A percentile compares a stretch with the other conserved stretches of the same genome.
phyloP scores from a whole-genome alignment of 495 filamentous ascomycete genomes.

The Polyplosphaeria fusca region DNA sequence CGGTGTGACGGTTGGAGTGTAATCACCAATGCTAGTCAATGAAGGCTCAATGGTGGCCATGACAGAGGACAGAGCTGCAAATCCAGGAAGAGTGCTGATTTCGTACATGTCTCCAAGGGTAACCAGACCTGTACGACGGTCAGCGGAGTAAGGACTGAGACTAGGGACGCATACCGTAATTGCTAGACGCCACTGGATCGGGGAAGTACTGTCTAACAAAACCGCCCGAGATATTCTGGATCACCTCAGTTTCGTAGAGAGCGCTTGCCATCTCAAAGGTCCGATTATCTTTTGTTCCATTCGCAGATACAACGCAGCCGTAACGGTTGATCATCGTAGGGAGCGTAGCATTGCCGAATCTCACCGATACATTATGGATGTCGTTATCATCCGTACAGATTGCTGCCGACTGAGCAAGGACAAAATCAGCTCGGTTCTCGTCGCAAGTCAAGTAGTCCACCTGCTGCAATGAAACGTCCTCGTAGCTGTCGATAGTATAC shows the following conservation, averaged over 20 bases:
- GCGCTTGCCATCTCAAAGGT: neutral
- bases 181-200: neutral
- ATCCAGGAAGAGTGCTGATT: too few relatives aligned
- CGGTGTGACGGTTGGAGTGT: neutral
- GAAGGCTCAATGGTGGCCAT: neutral
- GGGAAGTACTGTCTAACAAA: neutral
- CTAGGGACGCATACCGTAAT: too few relatives aligned
- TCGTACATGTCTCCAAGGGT: too few relatives aligned
- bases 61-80: neutral
- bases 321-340: neutral
- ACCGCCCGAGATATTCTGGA: neutral
- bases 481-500: too few relatives aligned
- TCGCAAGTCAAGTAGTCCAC: constrained; percentile 1
- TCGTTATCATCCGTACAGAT: neutral
- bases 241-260: neutral
- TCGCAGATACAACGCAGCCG: neutral
- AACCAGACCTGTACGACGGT: too few relatives aligned
- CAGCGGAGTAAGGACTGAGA: too few relatives aligned
- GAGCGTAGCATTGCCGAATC: neutral
- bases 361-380: neutral
- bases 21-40: neutral
- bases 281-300: neutral
- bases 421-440: neutral
- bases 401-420: neutral
- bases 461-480: neutral